Percentiles rank a stretch among this genome's conserved stretches.
These are phyloP conservation scores for Cadophora malorum DNA, from an alignment of 2,329 filamentous ascomycete species.

Conservation along the genomic window DNA sequence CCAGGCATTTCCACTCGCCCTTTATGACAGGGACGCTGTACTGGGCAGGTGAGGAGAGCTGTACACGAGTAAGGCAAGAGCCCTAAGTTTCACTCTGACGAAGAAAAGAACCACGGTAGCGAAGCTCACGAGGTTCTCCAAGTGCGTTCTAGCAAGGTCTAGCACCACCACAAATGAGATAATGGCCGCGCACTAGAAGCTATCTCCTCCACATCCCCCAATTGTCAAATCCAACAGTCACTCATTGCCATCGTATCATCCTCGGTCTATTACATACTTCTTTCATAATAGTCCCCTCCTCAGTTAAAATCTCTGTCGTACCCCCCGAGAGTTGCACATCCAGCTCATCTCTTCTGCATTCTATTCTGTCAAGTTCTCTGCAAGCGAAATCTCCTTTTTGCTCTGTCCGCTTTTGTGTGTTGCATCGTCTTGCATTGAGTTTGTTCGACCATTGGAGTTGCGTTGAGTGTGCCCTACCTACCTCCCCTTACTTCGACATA, in stretches of 20 bases:
- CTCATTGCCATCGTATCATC: conserved; percentile 12
- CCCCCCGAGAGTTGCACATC: not conserved
- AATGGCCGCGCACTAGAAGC: not conserved
- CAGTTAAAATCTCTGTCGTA: conserved; percentile 12
- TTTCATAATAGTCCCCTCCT: not conserved
- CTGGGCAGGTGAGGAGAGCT: no score
- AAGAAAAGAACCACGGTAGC: conserved; percentile 4
- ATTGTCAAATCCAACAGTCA: conserved; percentile 8
- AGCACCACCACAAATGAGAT: not conserved
- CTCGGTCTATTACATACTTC: conserved; percentile 16
- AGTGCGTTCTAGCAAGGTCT: conserved; percentile 2
- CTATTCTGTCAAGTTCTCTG: not conserved
- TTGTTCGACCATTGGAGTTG: not conserved
- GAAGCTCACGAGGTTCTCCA: not conserved
- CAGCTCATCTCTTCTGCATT: not conserved
- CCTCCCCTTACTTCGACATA: not conserved
- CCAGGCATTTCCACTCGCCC: no score
- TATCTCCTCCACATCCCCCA: not conserved
- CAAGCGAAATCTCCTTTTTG: not conserved
- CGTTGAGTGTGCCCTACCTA: not conserved
- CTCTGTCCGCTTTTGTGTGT: not conserved
- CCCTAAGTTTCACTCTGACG: not conserved
- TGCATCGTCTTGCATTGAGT: not conserved
- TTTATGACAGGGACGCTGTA: no score
- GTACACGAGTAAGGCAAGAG: not conserved